Evolutionary conservation across 306 rosid genomes (phyloP), one percentile per base, ranked within the genome.

Genomic region (Elaeagnus macrophylla): DNA sequence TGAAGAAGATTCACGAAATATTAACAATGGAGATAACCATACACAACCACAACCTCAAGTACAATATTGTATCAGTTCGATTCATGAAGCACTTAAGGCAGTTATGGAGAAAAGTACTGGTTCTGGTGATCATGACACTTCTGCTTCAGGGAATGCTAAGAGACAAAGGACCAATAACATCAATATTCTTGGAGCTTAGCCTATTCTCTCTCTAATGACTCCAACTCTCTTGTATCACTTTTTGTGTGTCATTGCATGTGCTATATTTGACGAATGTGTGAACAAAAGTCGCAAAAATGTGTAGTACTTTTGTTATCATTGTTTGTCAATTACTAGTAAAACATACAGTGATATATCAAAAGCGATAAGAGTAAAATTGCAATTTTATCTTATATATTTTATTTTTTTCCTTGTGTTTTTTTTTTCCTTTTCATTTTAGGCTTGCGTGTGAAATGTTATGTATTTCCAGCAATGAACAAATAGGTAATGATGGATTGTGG

Each of bases 11-110:
- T 62, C 78, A 0, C 32, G 32, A 25, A 62, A 75, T 40, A 25
- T 63, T 5, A 12, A 65, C 51, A 51, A 18, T 0, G 91, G 67
- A 0, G 58, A 72, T 7, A 70, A 71, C 12, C 39, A 56, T 25
- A 65, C 69, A 37, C 60, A 59, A 6, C 62, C 59, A 10, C 67
- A 66, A 38, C 61, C 62, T 13, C 65, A 71, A 11, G 68, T 60
- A 47, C 85, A 83, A 43, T 69, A 72, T 61, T 82, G 93, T 54
- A 75, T 78, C 12, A 80, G 76, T 17, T 78, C 97, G 14, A 80
- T 89, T 56, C 89, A 89, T 25, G 97, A 89, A 52, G 95, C 97
- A 6, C 86, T 89, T 1, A 89, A 77, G 65, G 81, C 79, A 0
- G 94, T 89, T 54, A 89, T 89, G 88, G 97, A 82, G 65, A 89